A percentile compares a stretch with the other conserved stretches of the same genome.
Conservation (phyloP, 1,284 basidiomycete species). For the Filobasidium uniguttulatum region DNA sequence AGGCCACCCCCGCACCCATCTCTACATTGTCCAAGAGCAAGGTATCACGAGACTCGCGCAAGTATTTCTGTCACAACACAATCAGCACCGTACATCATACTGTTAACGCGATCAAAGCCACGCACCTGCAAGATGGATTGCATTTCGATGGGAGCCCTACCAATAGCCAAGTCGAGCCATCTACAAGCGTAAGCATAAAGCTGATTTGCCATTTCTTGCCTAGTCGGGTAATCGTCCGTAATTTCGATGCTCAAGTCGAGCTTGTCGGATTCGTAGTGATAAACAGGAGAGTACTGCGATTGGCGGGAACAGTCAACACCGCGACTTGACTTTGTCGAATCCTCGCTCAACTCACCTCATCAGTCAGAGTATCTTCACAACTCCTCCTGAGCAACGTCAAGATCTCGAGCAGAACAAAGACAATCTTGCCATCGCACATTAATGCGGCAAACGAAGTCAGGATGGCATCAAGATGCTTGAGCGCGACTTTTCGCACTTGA, state of each 20-base stretch:
- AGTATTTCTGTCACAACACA: constrained; percentile 54
- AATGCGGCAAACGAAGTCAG: constrained; percentile 88
- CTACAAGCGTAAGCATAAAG: constrained; percentile 57
- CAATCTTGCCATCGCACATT: constrained; percentile 77
- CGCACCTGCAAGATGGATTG: constrained; percentile 76
- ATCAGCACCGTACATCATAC: too few species aligned
- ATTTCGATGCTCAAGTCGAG: constrained; percentile 63
- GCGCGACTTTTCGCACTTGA: constrained; percentile 67
- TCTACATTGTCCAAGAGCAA: constrained; percentile 60
- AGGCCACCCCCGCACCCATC: constrained; percentile 74
- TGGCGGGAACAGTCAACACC: constrained; percentile 4
- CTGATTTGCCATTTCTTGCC: constrained; percentile 68
- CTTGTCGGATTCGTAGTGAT: constrained; percentile 67
- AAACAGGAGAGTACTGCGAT: constrained; percentile 68
- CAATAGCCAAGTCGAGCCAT: constrained; percentile 77
- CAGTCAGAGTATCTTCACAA: constrained; percentile 79
- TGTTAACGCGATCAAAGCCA: not conserved
- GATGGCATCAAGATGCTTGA: constrained; percentile 68
- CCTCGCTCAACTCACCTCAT: constrained; percentile 53
- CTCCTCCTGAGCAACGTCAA: constrained; percentile 74
- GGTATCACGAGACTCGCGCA: constrained; percentile 55
- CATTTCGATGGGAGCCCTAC: constrained; percentile 78
- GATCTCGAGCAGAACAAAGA: constrained; percentile 80
- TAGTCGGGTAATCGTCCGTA: constrained; percentile 71
- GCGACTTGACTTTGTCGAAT: not conserved